Base-by-base conservation (phyloP, 257 asterid species). In the Knoxia roxburghii region DNA sequence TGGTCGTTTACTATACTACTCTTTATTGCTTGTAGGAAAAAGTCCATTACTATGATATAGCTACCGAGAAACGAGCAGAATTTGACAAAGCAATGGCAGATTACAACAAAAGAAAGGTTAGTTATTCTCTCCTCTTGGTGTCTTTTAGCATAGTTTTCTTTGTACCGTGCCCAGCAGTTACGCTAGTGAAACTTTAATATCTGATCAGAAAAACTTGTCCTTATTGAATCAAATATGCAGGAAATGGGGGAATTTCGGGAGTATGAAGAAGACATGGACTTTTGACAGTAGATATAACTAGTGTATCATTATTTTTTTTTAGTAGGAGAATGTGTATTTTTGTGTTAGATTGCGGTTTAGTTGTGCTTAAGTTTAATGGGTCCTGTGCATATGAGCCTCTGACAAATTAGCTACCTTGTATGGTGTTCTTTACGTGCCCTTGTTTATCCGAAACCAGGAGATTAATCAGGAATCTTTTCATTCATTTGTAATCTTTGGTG, bases 21-120 rank as follows among this genome's bases (percentile, higher is more conserved):
- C 26, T 65, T 68, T 85, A 45, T 66, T 68, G 50, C 29, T 77
- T 6, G 69, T 64, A 92, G 98, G 97, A 87, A 75, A 89, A 92
- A 76, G 97, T 92, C 61, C 76, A 88, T 5, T 92, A 92, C 79
- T 92, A 87, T 64, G 98, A 92, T 72, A 77, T 86, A 64, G 98
- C 98, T 76, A 89, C 98, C 18, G 86, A 85, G 79, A 92, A 89
- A 74, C 89, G 98, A 72, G 88, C 91, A 35, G 98, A 89, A 78
- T 92, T 92, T 70, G 96, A 92, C 32, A 67, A 53, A 48, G 97
- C 98, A 66, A 89, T 81, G 84, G 81, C 91, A 30, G 78, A 82
- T 62, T 87, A 80, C 64, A 76, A 67, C 35, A 92, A 79, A 73
- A 82, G 71, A 79, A 83, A 80, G 93, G 97, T 91, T 58, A 68